phyloP scores from a whole-genome alignment of 2,329 filamentous ascomycete genomes.

The Xylariaceae sp. region DNA sequence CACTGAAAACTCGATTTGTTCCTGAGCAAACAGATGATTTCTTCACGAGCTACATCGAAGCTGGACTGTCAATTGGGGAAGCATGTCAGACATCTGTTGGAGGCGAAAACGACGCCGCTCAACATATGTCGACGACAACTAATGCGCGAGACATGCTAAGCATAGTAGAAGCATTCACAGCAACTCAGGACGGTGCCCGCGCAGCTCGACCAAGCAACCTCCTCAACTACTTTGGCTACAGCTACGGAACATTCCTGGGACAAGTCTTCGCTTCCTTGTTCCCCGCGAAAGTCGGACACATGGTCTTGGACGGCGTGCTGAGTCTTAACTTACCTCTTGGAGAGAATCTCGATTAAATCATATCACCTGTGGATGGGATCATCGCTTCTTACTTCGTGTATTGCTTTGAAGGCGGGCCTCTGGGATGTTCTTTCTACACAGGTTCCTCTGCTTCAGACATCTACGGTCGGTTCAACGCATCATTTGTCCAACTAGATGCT shows the following conservation, averaged over 20 bases:
- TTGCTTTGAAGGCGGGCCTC: conserved; percentile 6
- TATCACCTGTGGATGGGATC: conserved; percentile 4
- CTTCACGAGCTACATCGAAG: conserved; percentile 7
- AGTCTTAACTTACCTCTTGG: conserved; percentile 7
- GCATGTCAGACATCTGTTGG: conserved; percentile 4
- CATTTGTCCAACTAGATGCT: conserved; percentile 6
- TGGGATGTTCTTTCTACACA: conserved; percentile 3
- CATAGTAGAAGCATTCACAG: conserved; percentile 9
- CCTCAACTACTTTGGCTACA: conserved; percentile 13
- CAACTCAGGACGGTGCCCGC: conserved; percentile 3
- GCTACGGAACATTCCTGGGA: conserved; percentile 11
- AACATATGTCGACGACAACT: conserved; percentile 10
- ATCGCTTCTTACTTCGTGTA: conserved; percentile 11
- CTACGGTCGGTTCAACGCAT: conserved; percentile 7
- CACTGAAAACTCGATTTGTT: conserved; percentile 5
- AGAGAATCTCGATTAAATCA: conserved; percentile 1
- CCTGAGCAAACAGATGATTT: conserved; percentile 8
- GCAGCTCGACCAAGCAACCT: conserved; percentile 7
- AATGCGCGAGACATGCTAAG: conserved; percentile 11
- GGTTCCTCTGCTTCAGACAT: conserved; percentile 6
- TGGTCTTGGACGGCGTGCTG: conserved; percentile 10
- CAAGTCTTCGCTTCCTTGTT: conserved; percentile 13
- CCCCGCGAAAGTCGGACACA: conserved; percentile 6
- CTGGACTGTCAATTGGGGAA: conserved; percentile 1
- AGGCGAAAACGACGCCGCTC: conserved; percentile 6